phyloP scores from a whole-genome alignment of 2,329 filamentous ascomycete genomes.

The Colletotrichum cordylinicola region DNA sequence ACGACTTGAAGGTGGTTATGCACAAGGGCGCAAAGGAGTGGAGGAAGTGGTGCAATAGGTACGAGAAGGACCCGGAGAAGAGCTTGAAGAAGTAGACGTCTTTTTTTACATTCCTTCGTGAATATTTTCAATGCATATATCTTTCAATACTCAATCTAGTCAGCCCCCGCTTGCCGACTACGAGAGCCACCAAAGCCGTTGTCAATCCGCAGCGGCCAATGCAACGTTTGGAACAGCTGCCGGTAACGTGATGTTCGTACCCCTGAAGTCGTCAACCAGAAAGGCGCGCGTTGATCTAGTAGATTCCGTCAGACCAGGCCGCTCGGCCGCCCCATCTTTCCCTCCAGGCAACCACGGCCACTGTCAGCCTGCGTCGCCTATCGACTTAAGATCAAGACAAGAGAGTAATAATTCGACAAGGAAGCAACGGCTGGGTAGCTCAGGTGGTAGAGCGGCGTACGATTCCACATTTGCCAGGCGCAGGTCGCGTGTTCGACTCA shows the following conservation, averaged over 20 bases:
- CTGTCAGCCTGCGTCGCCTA: background rate
- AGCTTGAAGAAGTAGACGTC: background rate
- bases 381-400: background rate
- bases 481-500: background rate
- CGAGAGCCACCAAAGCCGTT: too few species aligned
- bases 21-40: slow-evolving; percentile 18
- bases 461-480: background rate
- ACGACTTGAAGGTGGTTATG: slow-evolving; percentile 12
- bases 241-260: background rate
- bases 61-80: slow-evolving; percentile 19
- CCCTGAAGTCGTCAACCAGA: too few species aligned
- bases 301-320: background rate
- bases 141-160: too few species aligned
- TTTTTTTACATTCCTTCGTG: background rate
- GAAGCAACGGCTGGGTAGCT: background rate
- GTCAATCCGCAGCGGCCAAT: background rate
- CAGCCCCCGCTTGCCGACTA: too few species aligned
- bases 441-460: background rate
- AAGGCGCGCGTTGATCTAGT: background rate
- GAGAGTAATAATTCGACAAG: background rate
- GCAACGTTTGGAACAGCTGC: background rate
- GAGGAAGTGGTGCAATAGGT: slow-evolving; percentile 14
- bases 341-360: background rate
- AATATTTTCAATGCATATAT: background rate
- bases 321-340: background rate